Base-by-base conservation (phyloP, 179 eudicot genomes). In the Spergularia azorica region DNA sequence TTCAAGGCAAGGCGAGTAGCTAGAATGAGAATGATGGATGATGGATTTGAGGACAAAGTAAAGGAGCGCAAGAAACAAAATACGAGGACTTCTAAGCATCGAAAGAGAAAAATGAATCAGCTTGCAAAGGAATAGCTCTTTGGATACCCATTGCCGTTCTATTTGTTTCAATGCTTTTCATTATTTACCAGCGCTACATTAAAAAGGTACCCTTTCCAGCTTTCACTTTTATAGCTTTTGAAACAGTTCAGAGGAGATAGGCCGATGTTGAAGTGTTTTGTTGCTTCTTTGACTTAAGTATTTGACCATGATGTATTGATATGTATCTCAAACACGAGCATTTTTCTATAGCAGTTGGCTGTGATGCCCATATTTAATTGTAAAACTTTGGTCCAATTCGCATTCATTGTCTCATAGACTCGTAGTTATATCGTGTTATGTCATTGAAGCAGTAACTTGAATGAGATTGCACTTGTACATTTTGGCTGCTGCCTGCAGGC, bases 1-100 rank as follows among this genome's bases (percentile, higher is more conserved):
- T 87, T 75, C 85, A 90, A 91, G 79, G 94, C 97, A 41, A 89
- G 77, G 76, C 86, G 97, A 63, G 93, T 91, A 32, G 97, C 88
- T 52, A 82, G 81, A 36, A 92, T 93, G 97, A 93, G 89, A 85
- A 83, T 93, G 92, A 39, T 81, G 80, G 97, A 95, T 81, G 97
- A 90, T 60, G 97, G 97, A 1, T 95, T 90, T 77, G 95, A 95
- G 70, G 97, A 93, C 32, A 84, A 72, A 72, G 91, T 65, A 43
- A 86, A 91, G 81, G 83, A 84, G 43, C 90, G 97, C 65, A 88
- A 86, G 82, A 84, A 80, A 71, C 97, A 91, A 84, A 95, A 93
- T 52, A 46, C 46, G 71, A 92, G 82, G 85, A 83, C 82, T 38
- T 71, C 82, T 50, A 82, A 62, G 63, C 71, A 63, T 32, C 72